These are phyloP conservation scores for Podospora tetraspora DNA, from an alignment of 495 filamentous ascomycete genomes.

Conservation along the genomic window DNA sequence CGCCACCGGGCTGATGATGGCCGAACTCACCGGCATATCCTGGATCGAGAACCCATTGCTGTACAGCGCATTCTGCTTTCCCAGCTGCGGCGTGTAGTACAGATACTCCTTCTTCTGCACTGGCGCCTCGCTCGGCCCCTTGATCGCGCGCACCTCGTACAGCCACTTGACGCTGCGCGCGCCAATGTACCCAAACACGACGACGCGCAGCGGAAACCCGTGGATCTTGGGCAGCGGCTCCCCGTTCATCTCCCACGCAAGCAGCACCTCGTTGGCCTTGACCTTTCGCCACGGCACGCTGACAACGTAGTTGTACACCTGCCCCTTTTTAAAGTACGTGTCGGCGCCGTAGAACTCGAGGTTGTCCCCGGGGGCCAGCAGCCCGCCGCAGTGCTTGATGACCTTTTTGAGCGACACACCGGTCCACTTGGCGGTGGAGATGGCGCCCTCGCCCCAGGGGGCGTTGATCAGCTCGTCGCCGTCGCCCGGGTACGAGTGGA, in stretches of 20 bases:
- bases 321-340: constrained; percentile 60
- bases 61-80: constrained; percentile 53
- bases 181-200: constrained; percentile 61
- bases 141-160: constrained; percentile 48
- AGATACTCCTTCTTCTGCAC: constrained; percentile 53
- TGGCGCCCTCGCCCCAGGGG: constrained; percentile 63
- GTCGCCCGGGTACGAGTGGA: constrained; percentile 55
- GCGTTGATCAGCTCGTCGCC: constrained; percentile 66
- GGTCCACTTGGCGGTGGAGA: constrained; percentile 57
- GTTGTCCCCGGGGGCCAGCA: constrained; percentile 51
- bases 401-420: constrained; percentile 61
- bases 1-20: constrained; percentile 52
- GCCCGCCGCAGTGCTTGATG: constrained; percentile 60
- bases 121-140: constrained; percentile 35
- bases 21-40: constrained; percentile 58
- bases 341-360: constrained; percentile 62
- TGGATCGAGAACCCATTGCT: constrained; percentile 55
- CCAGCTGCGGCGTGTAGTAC: constrained; percentile 55
- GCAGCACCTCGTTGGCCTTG: constrained; percentile 58
- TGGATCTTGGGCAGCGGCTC: constrained; percentile 60
- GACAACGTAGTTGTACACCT: constrained; percentile 59
- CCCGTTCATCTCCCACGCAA: constrained; percentile 69
- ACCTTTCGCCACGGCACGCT: constrained; percentile 61
- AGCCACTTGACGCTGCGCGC: constrained; percentile 56
- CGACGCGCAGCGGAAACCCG: constrained; percentile 56